These are phyloP conservation scores for Pseudonectria buxi DNA, from an alignment of 2,329 filamentous ascomycete species.

Conservation along the genomic window DNA sequence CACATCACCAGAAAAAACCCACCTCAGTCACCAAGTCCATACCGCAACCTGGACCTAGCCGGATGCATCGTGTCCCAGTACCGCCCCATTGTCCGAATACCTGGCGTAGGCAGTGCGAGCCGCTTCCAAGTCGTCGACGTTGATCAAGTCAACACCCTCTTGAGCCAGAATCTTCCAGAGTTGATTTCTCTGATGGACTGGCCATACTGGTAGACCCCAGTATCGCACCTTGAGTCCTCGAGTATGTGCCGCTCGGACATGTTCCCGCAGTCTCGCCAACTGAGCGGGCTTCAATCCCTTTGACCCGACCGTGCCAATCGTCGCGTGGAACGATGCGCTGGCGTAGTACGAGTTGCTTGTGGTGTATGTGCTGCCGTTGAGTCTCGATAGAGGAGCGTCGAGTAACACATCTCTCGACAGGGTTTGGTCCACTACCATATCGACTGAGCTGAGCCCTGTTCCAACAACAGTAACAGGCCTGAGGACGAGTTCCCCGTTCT, in stretches of 20 bases:
- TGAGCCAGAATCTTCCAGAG: slow-evolving; percentile 49
- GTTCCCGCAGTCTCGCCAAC: slow-evolving; percentile 34
- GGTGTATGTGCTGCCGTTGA: slow-evolving; percentile 34
- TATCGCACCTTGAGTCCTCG: slow-evolving; percentile 52
- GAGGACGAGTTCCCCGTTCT: slow-evolving; percentile 41
- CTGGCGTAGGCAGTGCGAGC: slow-evolving; percentile 10
- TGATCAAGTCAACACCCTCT: slow-evolving; percentile 55
- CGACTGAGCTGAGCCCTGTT: slow-evolving; percentile 42
- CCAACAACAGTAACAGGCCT: slow-evolving; percentile 62
- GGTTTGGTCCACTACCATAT: slow-evolving; percentile 13
- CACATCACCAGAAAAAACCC: too few relatives aligned
- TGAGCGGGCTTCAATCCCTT: slow-evolving; percentile 38
- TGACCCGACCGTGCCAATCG: slow-evolving; percentile 46
- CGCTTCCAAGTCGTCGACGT: slow-evolving; percentile 52
- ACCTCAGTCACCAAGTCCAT: too few relatives aligned
- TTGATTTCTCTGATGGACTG: slow-evolving; percentile 43
- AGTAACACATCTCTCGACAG: slow-evolving; percentile 52
- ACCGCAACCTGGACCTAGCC: not conserved
- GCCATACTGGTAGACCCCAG: slow-evolving; percentile 55
- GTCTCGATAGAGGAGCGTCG: slow-evolving; percentile 53
- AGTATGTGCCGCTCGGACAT: slow-evolving; percentile 43
- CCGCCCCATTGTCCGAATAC: too few relatives aligned
- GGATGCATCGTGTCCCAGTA: too few relatives aligned
- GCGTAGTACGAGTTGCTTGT: slow-evolving; percentile 59
- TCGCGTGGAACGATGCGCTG: slow-evolving; percentile 47